These are phyloP conservation scores for Pelagomonas calceolata DNA, from an alignment of 108 stramenopile species.

Conservation along the genomic window DNA sequence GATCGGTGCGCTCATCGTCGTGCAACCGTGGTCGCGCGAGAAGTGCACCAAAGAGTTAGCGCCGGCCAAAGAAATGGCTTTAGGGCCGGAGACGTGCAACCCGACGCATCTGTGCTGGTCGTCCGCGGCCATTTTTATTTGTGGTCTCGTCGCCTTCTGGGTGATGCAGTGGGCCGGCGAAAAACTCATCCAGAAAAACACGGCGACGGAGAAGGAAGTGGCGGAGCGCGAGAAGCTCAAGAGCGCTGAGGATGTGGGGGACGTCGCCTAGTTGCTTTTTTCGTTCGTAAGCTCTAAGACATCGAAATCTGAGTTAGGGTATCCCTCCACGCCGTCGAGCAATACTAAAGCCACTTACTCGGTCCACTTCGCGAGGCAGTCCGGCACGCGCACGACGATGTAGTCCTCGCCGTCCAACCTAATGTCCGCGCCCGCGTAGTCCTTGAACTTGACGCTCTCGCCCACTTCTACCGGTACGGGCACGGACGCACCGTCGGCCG, in stretches of 20 bases:
- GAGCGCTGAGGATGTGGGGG: too few relatives aligned
- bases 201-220: too few relatives aligned
- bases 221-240: too few relatives aligned
- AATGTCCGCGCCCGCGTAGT: slow-evolving; percentile 84
- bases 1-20: slow-evolving; percentile 20
- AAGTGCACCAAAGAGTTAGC: slow-evolving; percentile 5
- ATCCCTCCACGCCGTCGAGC: too few relatives aligned
- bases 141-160: not conserved
- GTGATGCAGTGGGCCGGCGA: not conserved
- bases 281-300: too few relatives aligned
- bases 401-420: slow-evolving; percentile 74
- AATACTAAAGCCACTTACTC: too few relatives aligned
- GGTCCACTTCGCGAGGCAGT: slow-evolving; percentile 19
- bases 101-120: not conserved
- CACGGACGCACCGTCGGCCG: slow-evolving; percentile 62
- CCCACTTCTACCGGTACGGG: slow-evolving; percentile 57
- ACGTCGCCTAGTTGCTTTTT: too few relatives aligned
- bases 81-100: not conserved
- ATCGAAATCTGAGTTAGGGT: too few relatives aligned
- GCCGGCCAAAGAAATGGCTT: too few relatives aligned
- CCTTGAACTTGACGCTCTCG: slow-evolving; percentile 81
- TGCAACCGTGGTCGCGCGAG: slow-evolving; percentile 13
- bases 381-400: slow-evolving; percentile 72
- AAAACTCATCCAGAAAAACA: not conserved
- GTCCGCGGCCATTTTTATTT: not conserved